phyloP scores from a whole-genome alignment of 495 filamentous ascomycete species.

The Penicillium tannophilum region DNA sequence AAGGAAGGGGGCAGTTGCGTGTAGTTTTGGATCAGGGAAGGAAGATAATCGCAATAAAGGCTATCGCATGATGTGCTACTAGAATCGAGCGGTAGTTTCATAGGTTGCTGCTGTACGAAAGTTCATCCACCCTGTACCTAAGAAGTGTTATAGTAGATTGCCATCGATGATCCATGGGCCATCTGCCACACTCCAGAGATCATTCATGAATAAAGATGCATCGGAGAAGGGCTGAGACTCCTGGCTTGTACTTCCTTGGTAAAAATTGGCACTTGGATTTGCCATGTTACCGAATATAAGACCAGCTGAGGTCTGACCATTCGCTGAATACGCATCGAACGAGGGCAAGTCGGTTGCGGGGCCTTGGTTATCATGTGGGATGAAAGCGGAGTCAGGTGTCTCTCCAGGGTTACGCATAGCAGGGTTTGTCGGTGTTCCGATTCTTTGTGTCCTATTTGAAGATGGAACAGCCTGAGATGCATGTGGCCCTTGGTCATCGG shows the following conservation, averaged over 20 bases:
- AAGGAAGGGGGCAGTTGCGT: slow-evolving; percentile 14
- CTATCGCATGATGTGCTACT: background rate
- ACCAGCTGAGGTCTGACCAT: slow-evolving; percentile 20
- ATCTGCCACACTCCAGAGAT: slow-evolving; percentile 47
- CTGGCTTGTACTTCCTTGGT: slow-evolving; percentile 16
- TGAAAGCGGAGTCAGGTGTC: background rate
- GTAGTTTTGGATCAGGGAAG: slow-evolving; percentile 16
- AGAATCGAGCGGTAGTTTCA: background rate
- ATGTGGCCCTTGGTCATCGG: background rate
- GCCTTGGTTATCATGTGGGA: slow-evolving; percentile 3
- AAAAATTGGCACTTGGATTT: slow-evolving; percentile 18
- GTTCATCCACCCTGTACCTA: too few species aligned
- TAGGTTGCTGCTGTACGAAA: too few species aligned
- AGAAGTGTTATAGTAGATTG: slow-evolving; percentile 17
- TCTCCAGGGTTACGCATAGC: background rate
- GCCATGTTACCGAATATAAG: slow-evolving; percentile 30
- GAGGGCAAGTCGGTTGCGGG: slow-evolving; percentile 6
- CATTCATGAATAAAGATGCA: slow-evolving; percentile 27
- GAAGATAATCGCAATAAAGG: slow-evolving; percentile 3
- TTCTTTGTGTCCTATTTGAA: background rate
- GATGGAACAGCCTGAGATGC: background rate
- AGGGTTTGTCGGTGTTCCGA: background rate
- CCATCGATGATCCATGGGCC: slow-evolving; percentile 46
- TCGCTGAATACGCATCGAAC: slow-evolving; percentile 4
- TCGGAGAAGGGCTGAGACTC: slow-evolving; percentile 25